phyloP scores from a whole-genome alignment of 345 rosid species.

The Eucalyptus lansdowneana region DNA sequence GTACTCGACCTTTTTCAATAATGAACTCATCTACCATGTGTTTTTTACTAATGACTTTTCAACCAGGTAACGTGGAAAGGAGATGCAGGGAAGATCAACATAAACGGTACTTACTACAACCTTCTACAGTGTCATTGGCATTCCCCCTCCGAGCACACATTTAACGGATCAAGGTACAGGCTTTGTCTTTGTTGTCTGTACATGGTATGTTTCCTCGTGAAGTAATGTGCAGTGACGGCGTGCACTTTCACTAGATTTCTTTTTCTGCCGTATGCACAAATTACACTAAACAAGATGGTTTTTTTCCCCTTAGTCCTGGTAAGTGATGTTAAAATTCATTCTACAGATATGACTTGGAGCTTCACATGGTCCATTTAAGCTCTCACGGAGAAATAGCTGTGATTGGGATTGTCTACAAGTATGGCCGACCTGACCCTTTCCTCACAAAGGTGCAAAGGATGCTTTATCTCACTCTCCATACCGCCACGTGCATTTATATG shows the following conservation, averaged over 20 bases:
- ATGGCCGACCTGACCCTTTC: constrained; percentile 47
- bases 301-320: background rate
- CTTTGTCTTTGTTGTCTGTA: background rate
- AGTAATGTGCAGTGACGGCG: background rate
- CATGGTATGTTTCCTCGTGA: background rate
- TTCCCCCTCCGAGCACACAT: constrained; percentile 55
- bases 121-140: constrained; percentile 67
- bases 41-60: background rate
- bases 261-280: background rate
- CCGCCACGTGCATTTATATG: background rate
- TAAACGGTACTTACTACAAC: constrained; percentile 30
- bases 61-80: constrained; percentile 56
- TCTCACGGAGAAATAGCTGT: constrained; percentile 23
- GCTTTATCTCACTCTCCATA: too few relatives aligned
- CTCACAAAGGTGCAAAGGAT: constrained; percentile 29
- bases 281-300: background rate
- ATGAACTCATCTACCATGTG: background rate
- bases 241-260: background rate
- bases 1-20: background rate
- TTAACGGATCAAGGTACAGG: constrained; percentile 40
- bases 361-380: constrained; percentile 47
- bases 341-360: constrained; percentile 36
- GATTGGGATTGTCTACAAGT: constrained; percentile 34
- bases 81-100: constrained; percentile 46
- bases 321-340: background rate